Base-by-base conservation (phyloP, 2,329 filamentous ascomycete genomes). In the Fusarium sp. region DNA sequence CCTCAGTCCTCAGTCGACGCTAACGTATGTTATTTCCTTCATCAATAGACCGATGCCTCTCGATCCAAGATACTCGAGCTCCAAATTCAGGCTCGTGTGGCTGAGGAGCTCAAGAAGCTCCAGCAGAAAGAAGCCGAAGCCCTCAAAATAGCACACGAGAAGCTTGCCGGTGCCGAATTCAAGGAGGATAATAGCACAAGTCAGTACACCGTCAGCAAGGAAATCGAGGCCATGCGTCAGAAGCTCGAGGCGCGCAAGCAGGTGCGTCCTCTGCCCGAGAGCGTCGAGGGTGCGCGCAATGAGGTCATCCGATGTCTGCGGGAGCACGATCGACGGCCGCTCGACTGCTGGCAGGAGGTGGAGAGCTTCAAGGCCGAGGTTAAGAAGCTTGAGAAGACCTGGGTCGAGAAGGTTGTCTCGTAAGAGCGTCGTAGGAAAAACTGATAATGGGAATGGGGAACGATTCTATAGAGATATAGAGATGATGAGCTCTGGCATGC, bases 321-420 rank as follows among this genome's bases (percentile, higher is more conserved):
- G 65, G 85, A 90, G 75, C 90, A 97, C 79, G 94, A 97, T 80
- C 86, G 93, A 68, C 87, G 93, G 78, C 94, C 95, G 77, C 83
- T 97, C 76, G 92, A 97, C 83, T 98, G 95, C 86, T 97, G 92
- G 91, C 87, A 90, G 80, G 94, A 97, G 86, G 93, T 97, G 23
- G 91, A 96, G 82, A 85, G 84, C 20, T 98, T 98, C 80, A 97
- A 94, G 87, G 86, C 87, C 74, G 93, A 97, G 84, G 94, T 98
- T 49, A 88, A 91, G 72, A 89, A 88, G 82, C 80, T 97, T 80
- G 95, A 97, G 87, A 90, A 88, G 80, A 85, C 85, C 25, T 98
- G 96, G 88, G 93, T 97, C 35, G 91, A 96, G 76, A 93, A 90
- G 82, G 89, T 96, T 56, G 86, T 92, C 58, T 80, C 80, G 68